These are phyloP conservation scores for Botryobasidium botryosum DNA, from an alignment of 768 basidiomycete genomes.

Conservation along the genomic window DNA sequence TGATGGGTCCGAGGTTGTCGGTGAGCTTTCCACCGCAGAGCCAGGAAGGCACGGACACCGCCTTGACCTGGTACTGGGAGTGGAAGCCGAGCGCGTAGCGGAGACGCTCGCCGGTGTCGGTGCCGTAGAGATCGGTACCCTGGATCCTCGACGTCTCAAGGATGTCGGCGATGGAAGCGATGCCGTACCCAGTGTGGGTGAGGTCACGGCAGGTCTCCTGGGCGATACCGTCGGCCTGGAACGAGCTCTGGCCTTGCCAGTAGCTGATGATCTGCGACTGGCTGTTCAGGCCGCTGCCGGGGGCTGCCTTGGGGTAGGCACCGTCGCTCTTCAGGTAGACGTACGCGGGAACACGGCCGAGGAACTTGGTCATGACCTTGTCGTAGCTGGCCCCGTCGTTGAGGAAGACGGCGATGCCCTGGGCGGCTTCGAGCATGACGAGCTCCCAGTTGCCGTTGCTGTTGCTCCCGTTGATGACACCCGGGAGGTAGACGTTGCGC, in stretches of 20 bases:
- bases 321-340: not conserved
- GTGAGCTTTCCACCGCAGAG: not conserved
- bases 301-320: not conserved
- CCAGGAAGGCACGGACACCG: not conserved
- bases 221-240: not conserved
- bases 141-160: not conserved
- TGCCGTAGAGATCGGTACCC: not conserved
- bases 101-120: not conserved
- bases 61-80: not conserved
- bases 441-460: slow-evolving; percentile 1
- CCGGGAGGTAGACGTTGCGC: not conserved
- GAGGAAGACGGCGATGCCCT: not conserved
- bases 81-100: not conserved
- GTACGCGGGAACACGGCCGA: not conserved
- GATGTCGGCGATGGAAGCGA: not conserved
- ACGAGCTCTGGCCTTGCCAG: not conserved
- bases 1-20: not conserved
- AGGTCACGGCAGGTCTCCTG: slow-evolving; percentile 1
- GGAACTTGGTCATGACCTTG: not conserved
- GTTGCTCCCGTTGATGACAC: not conserved
- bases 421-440: slow-evolving; percentile 1
- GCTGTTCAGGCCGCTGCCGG: not conserved
- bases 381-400: not conserved
- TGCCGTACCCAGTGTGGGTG: not conserved
- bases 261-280: not conserved